Evolutionary conservation across 176 grass and related monocot species (phyloP).

Genomic region (Rhynchospora breviuscula): DNA sequence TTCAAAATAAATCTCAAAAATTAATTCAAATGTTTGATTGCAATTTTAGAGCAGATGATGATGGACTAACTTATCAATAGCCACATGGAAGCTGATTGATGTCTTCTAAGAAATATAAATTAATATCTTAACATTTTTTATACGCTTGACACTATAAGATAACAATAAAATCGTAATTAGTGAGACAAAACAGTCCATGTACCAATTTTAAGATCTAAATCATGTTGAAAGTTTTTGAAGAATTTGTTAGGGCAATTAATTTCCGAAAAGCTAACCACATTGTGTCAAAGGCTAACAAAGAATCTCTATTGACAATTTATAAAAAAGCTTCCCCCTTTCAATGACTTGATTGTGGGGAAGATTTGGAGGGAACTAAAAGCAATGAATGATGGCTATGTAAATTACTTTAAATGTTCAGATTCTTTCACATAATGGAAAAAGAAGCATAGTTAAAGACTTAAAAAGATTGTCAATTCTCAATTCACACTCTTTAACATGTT

Average conservation of each 20-base stretch:
- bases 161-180: no score
- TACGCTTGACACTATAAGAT: no score
- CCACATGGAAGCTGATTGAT: no score
- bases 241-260: no score
- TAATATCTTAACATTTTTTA: no score
- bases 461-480: background rate
- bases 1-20: no score
- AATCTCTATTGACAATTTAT: background rate
- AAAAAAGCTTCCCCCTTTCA: background rate
- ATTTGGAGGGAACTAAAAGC: background rate
- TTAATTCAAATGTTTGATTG: no score
- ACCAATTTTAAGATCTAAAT: background rate
- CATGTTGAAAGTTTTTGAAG: background rate
- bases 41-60: no score
- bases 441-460: background rate
- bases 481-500: background rate
- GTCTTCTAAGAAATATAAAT: no score
- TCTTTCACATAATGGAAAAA: constrained; percentile 12
- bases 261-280: no score
- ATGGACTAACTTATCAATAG: no score
- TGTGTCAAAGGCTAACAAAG: constrained; percentile 5
- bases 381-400: constrained; percentile 10
- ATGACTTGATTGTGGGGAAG: background rate
- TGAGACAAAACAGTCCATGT: no score
- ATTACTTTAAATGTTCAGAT: constrained; percentile 6